Evolutionary conservation across 371 early-diverging fungal genomes (phyloP), one percentile per base, ranked within the genome.

Genomic region (Chytridium lagenaria): DNA sequence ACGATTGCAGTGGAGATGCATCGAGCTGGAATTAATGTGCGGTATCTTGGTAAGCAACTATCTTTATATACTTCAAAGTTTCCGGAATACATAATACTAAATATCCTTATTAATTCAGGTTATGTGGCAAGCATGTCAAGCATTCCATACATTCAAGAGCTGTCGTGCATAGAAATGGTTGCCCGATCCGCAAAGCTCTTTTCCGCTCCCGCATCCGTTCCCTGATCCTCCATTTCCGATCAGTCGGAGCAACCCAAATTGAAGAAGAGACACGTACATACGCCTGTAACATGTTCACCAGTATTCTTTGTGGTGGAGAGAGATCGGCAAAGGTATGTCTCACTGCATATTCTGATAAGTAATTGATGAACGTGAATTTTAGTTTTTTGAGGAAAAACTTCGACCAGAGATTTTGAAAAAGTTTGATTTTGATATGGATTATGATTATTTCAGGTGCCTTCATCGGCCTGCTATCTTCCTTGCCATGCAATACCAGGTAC

Each of bases 401-500:
- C 33, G 71, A 36, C 67, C 52, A 0, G 74, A 74, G 64, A 67
- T 87, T 0, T 30, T 59, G 31, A 19, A 44, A 51, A 85, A 87
- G 69, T 87, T 78, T 68, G 72, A 74, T 30, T 80, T 72, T 39
- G 70, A 75, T 19, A 70, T 85, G 67, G 70, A 55, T 33, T 57
- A 55, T 10, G 59, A 68, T 16, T 65, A 40, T 2, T 87, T 80
- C 67, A 26, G n/a, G 15, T 61, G 50, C 34, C 72, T 87, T 39
- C 81, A 81, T 34, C 70, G 75, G 15, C 81, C 84, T 1, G 82
- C 83, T 1, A 37, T 87, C 16, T 85, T 87, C 69, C 38, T 81
- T 30, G 78, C 81, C 19, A 78, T 87, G 79, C 85, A 85, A 72
- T 74, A 80, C 65, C 84, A 86, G 33, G 85, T 84, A n/a, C n/a